Evolutionary conservation across 1,284 basidiomycete genomes (phyloP).

Genomic region (Thecaphora thlaspeos): DNA sequence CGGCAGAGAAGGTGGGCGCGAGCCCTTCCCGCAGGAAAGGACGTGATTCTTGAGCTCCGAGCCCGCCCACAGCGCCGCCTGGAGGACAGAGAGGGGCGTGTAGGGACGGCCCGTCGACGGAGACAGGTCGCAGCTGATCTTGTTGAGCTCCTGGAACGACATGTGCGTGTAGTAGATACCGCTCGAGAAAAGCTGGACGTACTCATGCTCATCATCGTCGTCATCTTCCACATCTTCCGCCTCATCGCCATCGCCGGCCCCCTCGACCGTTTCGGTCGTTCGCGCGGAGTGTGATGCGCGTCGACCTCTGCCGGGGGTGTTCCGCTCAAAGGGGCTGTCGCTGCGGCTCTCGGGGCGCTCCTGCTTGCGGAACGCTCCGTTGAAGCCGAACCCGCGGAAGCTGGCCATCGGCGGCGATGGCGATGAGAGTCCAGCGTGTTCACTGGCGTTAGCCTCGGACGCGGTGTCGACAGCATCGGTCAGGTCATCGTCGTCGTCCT

Average conservation of each 20-base stretch:
- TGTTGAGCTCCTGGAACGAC: conserved; percentile 59
- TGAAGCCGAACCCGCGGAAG: background rate
- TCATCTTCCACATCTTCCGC: conserved; percentile 23
- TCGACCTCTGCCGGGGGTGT: conserved; percentile 2
- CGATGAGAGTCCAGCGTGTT: background rate
- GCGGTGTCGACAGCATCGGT: background rate
- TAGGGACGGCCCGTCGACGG: conserved; percentile 27
- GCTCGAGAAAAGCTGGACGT: conserved; percentile 68
- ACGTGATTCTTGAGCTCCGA: conserved; percentile 42
- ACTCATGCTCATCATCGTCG: conserved; percentile 48
- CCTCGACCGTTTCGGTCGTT: too few relatives aligned
- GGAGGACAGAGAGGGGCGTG: conserved; percentile 35
- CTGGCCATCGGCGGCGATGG: background rate
- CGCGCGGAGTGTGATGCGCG: background rate
- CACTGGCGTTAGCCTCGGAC: background rate
- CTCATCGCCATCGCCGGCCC: too few relatives aligned
- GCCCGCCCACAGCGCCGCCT: conserved; percentile 45
- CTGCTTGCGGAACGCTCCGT: too few relatives aligned
- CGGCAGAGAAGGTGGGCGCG: background rate
- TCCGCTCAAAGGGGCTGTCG: background rate
- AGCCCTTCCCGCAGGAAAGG: conserved; percentile 6
- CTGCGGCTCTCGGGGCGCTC: too few relatives aligned
- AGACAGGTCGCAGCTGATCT: conserved; percentile 31
- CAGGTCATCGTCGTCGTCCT: background rate
- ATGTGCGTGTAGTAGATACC: conserved; percentile 87